These are phyloP conservation scores for Pyrenophora graminea DNA, from an alignment of 2,329 filamentous ascomycete species.

Conservation along the genomic window DNA sequence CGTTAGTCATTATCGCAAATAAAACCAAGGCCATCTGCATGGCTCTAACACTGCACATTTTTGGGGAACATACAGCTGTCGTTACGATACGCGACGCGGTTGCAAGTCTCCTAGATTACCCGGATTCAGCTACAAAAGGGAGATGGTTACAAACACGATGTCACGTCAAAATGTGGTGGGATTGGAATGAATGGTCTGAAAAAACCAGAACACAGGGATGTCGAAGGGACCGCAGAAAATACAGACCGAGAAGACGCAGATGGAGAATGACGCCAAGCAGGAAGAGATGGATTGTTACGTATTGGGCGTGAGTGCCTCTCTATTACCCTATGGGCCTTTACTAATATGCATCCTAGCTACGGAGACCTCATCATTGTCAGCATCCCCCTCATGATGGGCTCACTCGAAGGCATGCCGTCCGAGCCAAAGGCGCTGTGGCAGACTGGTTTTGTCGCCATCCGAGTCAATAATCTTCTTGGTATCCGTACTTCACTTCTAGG, in stretches of 20 bases:
- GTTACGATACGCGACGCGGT: constrained; percentile 31
- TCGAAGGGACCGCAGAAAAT: neutral
- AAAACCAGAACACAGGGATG: neutral
- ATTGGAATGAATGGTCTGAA: neutral
- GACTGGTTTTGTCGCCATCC: constrained; percentile 16
- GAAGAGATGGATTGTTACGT: neutral
- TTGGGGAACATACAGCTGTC: constrained; percentile 12
- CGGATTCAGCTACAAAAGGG: constrained; percentile 18
- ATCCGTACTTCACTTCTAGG: constrained; percentile 6
- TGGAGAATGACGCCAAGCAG: neutral
- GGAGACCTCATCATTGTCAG: neutral
- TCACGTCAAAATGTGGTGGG: constrained; percentile 1
- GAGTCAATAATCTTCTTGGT: constrained; percentile 15
- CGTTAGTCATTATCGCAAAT: constrained; percentile 14
- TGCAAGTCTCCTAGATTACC: constrained; percentile 21
- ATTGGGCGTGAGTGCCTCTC: neutral
- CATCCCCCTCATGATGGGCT: constrained; percentile 1
- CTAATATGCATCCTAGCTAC: neutral
- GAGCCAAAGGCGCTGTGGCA: constrained; percentile 9
- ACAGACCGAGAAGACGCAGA: neutral
- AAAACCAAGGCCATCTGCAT: constrained; percentile 12
- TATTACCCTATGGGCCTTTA: neutral
- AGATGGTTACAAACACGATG: constrained; percentile 8
- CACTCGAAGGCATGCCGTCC: constrained; percentile 10
- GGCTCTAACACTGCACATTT: constrained; percentile 17